Evolutionary conservation across 305 asterid species (phyloP).

Genomic region (Fraxinus baroniana): DNA sequence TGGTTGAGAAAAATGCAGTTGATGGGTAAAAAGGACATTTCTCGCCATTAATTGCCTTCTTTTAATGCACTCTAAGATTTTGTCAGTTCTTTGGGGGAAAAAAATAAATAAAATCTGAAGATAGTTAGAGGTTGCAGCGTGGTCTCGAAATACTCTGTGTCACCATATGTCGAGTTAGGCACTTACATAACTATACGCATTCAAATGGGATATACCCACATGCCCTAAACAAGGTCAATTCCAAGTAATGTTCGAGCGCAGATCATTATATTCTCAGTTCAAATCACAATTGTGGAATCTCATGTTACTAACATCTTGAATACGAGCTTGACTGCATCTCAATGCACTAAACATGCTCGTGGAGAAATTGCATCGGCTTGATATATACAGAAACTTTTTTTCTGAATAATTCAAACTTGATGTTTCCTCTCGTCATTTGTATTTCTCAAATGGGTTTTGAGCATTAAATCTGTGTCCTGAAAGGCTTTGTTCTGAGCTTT

Average conservation of each 20-base stretch:
- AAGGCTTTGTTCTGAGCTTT: background rate
- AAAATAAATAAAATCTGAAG: background rate
- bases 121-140: background rate
- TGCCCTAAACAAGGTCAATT: background rate
- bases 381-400: background rate
- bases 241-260: background rate
- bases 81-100: background rate
- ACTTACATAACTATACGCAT: background rate
- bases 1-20: background rate
- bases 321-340: background rate
- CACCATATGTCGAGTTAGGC: background rate
- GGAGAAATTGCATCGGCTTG: background rate
- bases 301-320: background rate
- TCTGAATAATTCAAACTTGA: background rate
- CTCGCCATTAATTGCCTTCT: background rate
- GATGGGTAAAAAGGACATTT: background rate
- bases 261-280: background rate
- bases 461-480: background rate
- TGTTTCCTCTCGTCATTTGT: background rate
- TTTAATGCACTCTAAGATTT: background rate
- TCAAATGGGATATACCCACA: background rate
- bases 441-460: background rate
- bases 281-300: background rate
- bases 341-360: background rate
- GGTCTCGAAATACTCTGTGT: background rate